A percentile compares a stretch with the other conserved stretches of the same genome.
Conservation (phyloP, 2,329 filamentous ascomycete species). For the Trichoderma aggressivum region DNA sequence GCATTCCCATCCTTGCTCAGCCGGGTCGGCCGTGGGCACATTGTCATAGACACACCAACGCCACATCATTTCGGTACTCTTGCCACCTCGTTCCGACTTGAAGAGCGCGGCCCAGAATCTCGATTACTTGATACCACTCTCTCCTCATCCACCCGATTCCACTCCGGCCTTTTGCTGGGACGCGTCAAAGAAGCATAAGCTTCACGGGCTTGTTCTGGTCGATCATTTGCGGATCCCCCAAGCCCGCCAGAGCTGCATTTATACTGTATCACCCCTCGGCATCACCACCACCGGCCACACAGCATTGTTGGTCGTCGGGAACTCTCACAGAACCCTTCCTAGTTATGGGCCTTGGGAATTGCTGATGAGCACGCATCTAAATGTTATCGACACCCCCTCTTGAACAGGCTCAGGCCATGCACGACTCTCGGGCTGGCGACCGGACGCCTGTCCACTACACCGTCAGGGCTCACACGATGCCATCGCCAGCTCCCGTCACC, state of each 20-base stretch:
- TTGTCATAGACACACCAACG: conserved; percentile 7
- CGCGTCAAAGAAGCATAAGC: background rate
- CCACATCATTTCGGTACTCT: conserved; percentile 18
- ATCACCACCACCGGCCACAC: background rate
- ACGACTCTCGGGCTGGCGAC: conserved; percentile 35
- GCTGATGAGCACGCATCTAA: conserved; percentile 1
- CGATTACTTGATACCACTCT: background rate
- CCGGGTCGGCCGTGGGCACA: background rate
- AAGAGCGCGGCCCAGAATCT: background rate
- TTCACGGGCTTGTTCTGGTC: background rate
- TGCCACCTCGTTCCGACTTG: conserved; percentile 14
- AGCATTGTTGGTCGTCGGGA: background rate
- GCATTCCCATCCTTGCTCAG: background rate
- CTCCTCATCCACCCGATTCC: background rate
- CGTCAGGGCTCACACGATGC: conserved; percentile 45
- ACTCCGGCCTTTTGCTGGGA: background rate
- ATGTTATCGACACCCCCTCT: conserved; percentile 17
- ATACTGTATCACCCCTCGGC: background rate
- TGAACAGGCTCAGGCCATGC: conserved; percentile 26
- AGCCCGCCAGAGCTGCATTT: background rate
- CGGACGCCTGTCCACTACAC: conserved; percentile 40
- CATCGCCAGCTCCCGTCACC: conserved; percentile 34
- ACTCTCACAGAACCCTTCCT: background rate
- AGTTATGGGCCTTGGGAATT: conserved; percentile 10
- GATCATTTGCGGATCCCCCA: background rate